Conservation (phyloP, 1,139 yeast genomes). For the Geotrichum candidum region DNA sequence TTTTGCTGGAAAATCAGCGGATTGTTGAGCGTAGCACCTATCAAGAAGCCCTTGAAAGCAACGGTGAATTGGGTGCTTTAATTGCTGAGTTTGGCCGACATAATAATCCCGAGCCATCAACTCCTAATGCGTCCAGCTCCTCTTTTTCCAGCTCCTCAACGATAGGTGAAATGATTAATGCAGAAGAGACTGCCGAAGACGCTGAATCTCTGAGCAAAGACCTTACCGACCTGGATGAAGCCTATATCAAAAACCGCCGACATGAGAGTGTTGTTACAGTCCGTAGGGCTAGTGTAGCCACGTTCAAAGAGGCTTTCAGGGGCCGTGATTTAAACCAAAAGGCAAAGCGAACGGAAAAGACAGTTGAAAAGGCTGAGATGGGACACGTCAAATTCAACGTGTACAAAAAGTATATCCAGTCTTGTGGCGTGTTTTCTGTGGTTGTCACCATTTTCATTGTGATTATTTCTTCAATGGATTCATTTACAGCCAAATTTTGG, state of each 20-base stretch:
- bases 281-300: conserved; percentile 63
- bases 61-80: conserved; percentile 28
- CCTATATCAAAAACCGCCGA: conserved; percentile 14
- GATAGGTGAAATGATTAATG: conserved; percentile 1
- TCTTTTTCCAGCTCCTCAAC: conserved; percentile 3
- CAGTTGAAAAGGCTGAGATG: conserved; percentile 64
- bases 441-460: conserved; percentile 41
- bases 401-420: conserved; percentile 69
- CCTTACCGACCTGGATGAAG: conserved; percentile 4
- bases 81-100: conserved; percentile 36
- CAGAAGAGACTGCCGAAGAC: not conserved
- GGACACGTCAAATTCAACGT: conserved; percentile 87
- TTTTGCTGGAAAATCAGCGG: conserved; percentile 52
- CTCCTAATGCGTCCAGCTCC: not conserved
- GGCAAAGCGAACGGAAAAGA: conserved; percentile 28
- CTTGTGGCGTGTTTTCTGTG: conserved; percentile 74
- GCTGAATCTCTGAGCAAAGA: not conserved
- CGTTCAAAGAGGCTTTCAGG: conserved; percentile 40
- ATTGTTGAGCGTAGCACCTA: conserved; percentile 41
- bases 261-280: conserved; percentile 41
- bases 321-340: conserved; percentile 34
- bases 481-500: conserved; percentile 67
- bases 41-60: conserved; percentile 25
- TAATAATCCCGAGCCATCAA: conserved; percentile 13
- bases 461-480: conserved; percentile 44